Percentiles rank a stretch among this genome's conserved stretches.
Evolutionary conservation across 2,329 filamentous ascomycete species (phyloP).

Genomic region (Penicillium sp.): DNA sequence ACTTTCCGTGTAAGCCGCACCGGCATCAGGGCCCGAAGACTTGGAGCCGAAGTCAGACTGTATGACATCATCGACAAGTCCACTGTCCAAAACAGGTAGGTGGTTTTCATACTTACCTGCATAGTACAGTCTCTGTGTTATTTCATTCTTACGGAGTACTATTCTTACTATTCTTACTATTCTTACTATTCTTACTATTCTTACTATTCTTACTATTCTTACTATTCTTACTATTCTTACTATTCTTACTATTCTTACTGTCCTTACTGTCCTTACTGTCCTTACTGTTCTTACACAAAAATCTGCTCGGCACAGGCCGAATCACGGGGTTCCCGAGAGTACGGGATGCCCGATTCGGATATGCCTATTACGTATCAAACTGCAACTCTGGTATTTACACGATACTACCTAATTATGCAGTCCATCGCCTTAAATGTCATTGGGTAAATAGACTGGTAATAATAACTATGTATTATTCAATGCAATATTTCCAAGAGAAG

Average conservation of each 20-base stretch:
- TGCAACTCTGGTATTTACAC: background rate
- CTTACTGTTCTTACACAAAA: background rate
- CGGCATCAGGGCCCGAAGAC: background rate
- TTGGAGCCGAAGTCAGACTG: background rate
- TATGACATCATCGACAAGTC: background rate
- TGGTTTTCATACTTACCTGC: background rate
- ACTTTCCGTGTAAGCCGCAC: background rate
- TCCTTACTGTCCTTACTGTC: background rate
- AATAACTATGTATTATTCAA: background rate
- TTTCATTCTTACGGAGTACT: background rate
- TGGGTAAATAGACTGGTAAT: background rate
- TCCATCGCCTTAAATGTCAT: background rate
- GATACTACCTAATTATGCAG: background rate
- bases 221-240: background rate
- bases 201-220: background rate
- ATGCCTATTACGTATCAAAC: background rate
- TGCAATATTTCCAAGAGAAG: background rate
- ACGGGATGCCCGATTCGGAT: slow-evolving; percentile 9
- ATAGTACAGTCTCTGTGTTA: background rate
- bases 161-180: background rate
- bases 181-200: background rate
- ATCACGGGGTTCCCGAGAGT: background rate
- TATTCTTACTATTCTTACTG: background rate
- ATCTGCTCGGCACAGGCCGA: background rate
- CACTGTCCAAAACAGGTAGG: background rate